These are phyloP conservation scores for Boletus huronensis DNA, from an alignment of 768 basidiomycete genomes.

Conservation along the genomic window DNA sequence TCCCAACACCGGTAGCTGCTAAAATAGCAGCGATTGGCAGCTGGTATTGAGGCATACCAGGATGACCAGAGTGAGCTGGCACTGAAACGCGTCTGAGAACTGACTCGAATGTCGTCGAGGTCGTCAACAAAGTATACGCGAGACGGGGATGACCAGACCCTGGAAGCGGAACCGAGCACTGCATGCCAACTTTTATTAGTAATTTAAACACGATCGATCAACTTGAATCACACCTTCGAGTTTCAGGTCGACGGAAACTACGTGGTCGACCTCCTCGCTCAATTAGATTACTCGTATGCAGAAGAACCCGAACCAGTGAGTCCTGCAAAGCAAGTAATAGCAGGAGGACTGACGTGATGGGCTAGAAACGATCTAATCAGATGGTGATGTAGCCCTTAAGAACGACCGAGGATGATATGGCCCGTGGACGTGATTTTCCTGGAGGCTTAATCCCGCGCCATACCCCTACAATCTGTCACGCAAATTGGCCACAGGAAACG, in stretches of 20 bases:
- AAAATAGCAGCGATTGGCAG: slow-evolving; percentile 51
- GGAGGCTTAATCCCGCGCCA: not conserved
- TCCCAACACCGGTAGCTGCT: slow-evolving; percentile 40
- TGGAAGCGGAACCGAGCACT: slow-evolving; percentile 12
- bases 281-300: not conserved
- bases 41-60: slow-evolving; percentile 58
- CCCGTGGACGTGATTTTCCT: not conserved
- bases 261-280: not conserved
- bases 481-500: not conserved
- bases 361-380: not conserved
- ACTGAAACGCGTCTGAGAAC: not conserved
- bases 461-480: not conserved
- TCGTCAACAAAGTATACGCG: not conserved
- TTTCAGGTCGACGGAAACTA: not conserved
- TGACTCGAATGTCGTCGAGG: not conserved
- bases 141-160: slow-evolving; percentile 1
- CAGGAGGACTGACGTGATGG: not conserved
- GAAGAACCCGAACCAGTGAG: not conserved
- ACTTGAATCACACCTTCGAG: too few species aligned
- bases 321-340: not conserved
- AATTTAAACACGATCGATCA: not conserved
- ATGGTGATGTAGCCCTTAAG: not conserved
- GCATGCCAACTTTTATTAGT: not conserved
- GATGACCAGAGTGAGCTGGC: not conserved
- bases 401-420: not conserved